phyloP scores from a whole-genome alignment of 2,329 filamentous ascomycete species.

The Apiospora aurea region DNA sequence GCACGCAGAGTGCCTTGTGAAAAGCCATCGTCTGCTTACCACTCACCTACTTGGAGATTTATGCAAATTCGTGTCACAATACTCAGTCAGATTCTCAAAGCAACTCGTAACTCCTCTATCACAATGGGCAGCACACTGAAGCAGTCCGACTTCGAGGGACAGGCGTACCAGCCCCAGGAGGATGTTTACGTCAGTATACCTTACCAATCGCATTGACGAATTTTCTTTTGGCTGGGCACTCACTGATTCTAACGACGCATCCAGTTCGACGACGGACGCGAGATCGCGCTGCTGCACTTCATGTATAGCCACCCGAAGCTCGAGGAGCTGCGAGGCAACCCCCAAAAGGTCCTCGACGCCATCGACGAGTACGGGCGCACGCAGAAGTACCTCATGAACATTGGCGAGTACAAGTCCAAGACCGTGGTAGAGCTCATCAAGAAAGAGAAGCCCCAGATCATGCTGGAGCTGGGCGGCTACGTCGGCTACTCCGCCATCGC shows the following conservation, averaged over 20 bases:
- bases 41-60: not conserved
- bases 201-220: not conserved
- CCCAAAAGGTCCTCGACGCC: constrained; percentile 67
- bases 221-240: not conserved
- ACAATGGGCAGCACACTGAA: constrained; percentile 5
- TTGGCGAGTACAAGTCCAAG: constrained; percentile 76
- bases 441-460: constrained; percentile 68
- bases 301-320: constrained; percentile 68
- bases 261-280: constrained; percentile 73
- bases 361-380: constrained; percentile 75
- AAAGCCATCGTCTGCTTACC: not conserved
- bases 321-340: constrained; percentile 68
- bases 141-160: constrained; percentile 42
- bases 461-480: constrained; percentile 84
- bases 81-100: not conserved
- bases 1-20: not conserved
- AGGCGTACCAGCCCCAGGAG: constrained; percentile 51
- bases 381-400: constrained; percentile 80
- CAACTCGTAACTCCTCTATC: not conserved
- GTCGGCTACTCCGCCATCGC: constrained; percentile 83
- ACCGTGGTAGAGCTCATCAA: constrained; percentile 74
- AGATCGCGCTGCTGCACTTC: constrained; percentile 75
- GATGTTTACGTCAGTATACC: constrained; percentile 45
- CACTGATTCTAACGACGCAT: not conserved
- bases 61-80: not conserved